Conservation (phyloP, 2,329 filamentous ascomycete genomes). For the Pseudocercospora cruenta region DNA sequence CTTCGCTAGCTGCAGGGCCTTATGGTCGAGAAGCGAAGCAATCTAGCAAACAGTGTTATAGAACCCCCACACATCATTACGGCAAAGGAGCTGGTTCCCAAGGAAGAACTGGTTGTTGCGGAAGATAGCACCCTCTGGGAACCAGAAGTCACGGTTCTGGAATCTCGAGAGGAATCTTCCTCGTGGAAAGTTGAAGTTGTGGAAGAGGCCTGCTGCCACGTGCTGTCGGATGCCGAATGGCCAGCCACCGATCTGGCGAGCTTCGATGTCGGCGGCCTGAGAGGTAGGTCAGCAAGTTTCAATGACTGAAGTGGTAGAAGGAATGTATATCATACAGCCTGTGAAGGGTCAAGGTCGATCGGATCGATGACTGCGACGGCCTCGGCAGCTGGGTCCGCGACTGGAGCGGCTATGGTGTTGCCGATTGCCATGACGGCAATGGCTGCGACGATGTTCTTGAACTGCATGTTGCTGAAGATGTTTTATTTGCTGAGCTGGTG, state of each 20-base stretch:
- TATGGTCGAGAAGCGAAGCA: no score
- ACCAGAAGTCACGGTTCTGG: background rate
- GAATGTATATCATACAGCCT: background rate
- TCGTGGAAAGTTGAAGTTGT: background rate
- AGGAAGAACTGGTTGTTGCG: background rate
- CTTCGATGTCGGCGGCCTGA: background rate
- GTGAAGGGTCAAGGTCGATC: background rate
- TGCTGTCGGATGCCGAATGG: background rate
- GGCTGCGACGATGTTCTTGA: constrained; percentile 7
- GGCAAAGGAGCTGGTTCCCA: background rate
- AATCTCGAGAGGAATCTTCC: background rate
- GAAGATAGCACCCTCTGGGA: background rate
- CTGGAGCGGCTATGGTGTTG: background rate
- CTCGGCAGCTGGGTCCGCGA: background rate
- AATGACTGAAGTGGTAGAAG: background rate
- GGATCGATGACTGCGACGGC: background rate
- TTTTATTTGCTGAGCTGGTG: background rate
- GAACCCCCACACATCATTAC: background rate
- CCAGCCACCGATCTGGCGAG: no score
- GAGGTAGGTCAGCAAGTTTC: background rate
- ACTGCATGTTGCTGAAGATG: background rate
- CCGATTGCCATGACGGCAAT: background rate
- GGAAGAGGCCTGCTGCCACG: background rate
- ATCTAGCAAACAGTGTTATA: no score
- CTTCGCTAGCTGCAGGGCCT: no score